phyloP scores from a whole-genome alignment of 352 stramenopile species.

The Elongisporangium undulatum region DNA sequence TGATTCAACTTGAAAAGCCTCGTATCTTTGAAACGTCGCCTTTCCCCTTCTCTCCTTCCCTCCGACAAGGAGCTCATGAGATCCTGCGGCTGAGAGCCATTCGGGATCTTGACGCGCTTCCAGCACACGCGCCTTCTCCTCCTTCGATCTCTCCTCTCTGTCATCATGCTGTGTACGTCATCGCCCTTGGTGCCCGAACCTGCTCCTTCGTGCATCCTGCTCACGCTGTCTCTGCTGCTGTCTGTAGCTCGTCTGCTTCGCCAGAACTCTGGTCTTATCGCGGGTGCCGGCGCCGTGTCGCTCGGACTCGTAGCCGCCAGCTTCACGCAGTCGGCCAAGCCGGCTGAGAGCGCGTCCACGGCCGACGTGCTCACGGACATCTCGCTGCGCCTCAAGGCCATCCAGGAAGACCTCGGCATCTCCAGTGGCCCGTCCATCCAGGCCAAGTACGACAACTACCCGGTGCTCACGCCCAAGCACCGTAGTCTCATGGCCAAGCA shows the following conservation, averaged over 20 bases:
- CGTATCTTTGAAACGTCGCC: conserved; percentile 17
- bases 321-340: conserved; percentile 21
- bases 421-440: conserved; percentile 9
- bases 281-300: conserved; percentile 44
- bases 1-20: not conserved
- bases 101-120: conserved; percentile 1
- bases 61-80: conserved; percentile 1
- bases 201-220: not conserved
- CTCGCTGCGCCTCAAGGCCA: conserved; percentile 51
- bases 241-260: conserved; percentile 44
- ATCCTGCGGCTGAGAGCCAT: conserved; percentile 1
- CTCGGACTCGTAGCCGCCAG: conserved; percentile 51
- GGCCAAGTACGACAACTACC: conserved; percentile 65
- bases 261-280: conserved; percentile 50
- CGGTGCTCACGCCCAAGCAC: conserved; percentile 72
- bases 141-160: not conserved
- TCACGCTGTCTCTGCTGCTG: not conserved
- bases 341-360: conserved; percentile 50
- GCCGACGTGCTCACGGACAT: conserved; percentile 64
- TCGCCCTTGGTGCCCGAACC: not conserved
- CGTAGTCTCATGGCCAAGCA: conserved; percentile 76
- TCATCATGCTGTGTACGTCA: conserved; percentile 27
- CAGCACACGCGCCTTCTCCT: conserved; percentile 4
- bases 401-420: conserved; percentile 63
- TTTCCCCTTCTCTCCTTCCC: not conserved